Base-by-base conservation (phyloP, 1,284 basidiomycete species). In the Ustilago sp. region DNA sequence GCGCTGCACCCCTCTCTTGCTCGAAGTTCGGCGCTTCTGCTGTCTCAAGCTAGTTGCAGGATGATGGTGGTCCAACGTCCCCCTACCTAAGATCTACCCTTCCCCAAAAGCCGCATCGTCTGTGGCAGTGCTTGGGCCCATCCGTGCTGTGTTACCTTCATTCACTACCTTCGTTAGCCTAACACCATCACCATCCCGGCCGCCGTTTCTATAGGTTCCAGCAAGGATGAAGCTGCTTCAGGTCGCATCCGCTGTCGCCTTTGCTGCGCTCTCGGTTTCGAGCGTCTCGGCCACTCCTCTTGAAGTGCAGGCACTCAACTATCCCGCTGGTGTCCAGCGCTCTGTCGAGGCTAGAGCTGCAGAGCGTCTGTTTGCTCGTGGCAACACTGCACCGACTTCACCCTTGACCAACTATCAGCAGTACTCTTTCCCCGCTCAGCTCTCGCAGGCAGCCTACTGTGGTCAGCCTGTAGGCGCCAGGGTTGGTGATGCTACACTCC, bases 391-490 rank as follows among this genome's bases (percentile, higher is more conserved):
- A 6, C 15, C 74, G 8, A 59, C 74, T 38, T 59, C 69, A 4
- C 62, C 69, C 13, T 43, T 77, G 23, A 62, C 59, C 38, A 59
- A 69, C 69, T 72, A 67, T 41, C 51, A 63, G 59, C 69, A 77
- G 63, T 74, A 74, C 63, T 38, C 39, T 4, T 68, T 58, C 47
- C 78, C 79, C 5, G 79, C 79, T 11, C 71, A 75, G 59, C 74
- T 77, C 38, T 32, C 79, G 8, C 79, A 79, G 55, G 63, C 67
- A 12, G 71, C 74, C 28, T 81, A 81, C 74, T 79, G 79, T 58
- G 55, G 43, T 32, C 61, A 54, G 15, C 51, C 59, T 4, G 72
- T 74, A 0, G 74, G 77, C 7, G 9, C 63, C n/a, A 74, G 43
- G 17, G 59, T 83, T 13, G 77, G 76, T 35, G 77, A 75, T 23